These are phyloP conservation scores for Sutorius eximius DNA, from an alignment of 1,284 basidiomycete genomes.

Conservation along the genomic window DNA sequence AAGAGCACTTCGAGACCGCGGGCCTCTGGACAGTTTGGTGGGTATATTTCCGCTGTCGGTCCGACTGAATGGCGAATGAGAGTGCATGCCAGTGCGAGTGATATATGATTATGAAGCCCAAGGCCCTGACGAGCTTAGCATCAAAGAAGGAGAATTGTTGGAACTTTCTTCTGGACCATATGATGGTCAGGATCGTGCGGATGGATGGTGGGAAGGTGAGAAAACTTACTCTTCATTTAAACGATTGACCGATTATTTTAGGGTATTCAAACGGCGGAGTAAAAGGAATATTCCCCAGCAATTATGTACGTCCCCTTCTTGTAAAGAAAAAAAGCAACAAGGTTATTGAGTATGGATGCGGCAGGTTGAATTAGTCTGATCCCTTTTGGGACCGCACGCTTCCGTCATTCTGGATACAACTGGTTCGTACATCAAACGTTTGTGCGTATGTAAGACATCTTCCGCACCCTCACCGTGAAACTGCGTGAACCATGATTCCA, in stretches of 20 bases:
- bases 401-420: neutral
- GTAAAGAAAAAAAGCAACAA: conserved; percentile 7
- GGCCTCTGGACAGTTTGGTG: conserved; percentile 50
- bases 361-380: conserved; percentile 32
- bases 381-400: neutral
- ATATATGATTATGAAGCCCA: conserved; percentile 69
- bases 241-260: conserved; percentile 37
- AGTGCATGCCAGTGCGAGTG: conserved; percentile 54
- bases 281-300: conserved; percentile 81
- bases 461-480: conserved; percentile 20
- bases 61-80: conserved; percentile 7
- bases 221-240: conserved; percentile 13
- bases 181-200: conserved; percentile 64
- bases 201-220: conserved; percentile 83
- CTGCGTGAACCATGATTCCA: conserved; percentile 15
- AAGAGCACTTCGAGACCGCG: conserved; percentile 21
- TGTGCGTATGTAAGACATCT: conserved; percentile 28
- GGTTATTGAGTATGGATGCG: conserved; percentile 20
- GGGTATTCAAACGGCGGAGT: conserved; percentile 59
- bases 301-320: conserved; percentile 61
- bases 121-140: conserved; percentile 66
- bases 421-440: conserved; percentile 20
- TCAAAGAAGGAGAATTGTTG: conserved; percentile 61
- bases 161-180: conserved; percentile 60
- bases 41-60: conserved; percentile 14